These are phyloP conservation scores for Coemansia sp. DNA, from an alignment of 192 early-diverging fungal genomes.

Conservation along the genomic window DNA sequence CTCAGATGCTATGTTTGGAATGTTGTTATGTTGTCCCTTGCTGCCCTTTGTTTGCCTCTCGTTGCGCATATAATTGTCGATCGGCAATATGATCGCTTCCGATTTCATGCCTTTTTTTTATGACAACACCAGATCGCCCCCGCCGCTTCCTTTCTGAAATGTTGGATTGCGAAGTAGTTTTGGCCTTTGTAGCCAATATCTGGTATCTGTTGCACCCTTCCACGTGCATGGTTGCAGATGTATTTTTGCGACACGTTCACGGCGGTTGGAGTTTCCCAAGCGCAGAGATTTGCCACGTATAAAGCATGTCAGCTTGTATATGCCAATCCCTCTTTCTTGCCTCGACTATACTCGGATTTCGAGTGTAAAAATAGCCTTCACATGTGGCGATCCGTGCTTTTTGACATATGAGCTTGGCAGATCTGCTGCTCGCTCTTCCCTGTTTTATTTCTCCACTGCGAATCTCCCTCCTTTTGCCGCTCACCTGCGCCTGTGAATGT, in stretches of 20 bases:
- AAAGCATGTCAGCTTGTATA: too few relatives aligned
- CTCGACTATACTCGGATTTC: too few relatives aligned
- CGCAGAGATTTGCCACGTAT: neutral
- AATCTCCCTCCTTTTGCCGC: constrained; percentile 1
- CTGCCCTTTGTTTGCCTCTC: neutral
- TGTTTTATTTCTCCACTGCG: neutral
- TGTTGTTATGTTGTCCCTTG: too few relatives aligned
- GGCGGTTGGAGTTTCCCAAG: neutral
- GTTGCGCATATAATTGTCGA: neutral
- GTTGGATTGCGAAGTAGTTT: neutral
- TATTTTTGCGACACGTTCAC: neutral
- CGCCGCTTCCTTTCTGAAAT: neutral
- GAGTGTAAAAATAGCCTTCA: too few relatives aligned
- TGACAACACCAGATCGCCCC: neutral
- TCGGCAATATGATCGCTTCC: neutral
- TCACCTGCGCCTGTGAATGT: neutral
- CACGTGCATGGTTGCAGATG: neutral
- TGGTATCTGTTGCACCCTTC: neutral
- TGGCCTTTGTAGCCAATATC: neutral
- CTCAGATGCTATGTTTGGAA: too few relatives aligned
- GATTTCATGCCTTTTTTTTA: neutral
- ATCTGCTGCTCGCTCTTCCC: neutral
- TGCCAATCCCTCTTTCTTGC: too few relatives aligned
- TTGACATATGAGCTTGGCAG: neutral
- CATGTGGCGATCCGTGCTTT: neutral